Conservation (phyloP, 306 rosid genomes). For the Glycine tomentella region DNA sequence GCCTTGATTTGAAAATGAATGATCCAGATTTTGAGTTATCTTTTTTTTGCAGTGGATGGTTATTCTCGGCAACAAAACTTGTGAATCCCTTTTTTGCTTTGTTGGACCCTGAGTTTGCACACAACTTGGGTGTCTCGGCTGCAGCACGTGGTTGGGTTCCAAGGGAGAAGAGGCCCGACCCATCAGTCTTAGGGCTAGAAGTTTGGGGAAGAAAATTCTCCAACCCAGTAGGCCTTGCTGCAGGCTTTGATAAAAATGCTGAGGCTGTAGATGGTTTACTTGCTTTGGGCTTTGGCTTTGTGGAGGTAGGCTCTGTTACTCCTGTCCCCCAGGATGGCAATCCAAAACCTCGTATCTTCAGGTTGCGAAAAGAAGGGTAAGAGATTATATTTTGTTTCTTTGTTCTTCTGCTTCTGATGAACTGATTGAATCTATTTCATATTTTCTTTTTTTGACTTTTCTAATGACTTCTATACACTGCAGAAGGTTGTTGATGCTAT, state of each 20-base stretch:
- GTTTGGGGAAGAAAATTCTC: constrained; percentile 99
- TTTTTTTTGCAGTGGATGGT: constrained; percentile 88
- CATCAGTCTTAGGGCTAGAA: constrained; percentile 71
- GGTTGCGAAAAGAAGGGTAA: constrained; percentile 81
- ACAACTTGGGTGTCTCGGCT: constrained; percentile 81
- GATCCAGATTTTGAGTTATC: constrained; percentile 47
- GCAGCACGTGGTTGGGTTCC: constrained; percentile 99
- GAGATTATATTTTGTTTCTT: constrained; percentile 39
- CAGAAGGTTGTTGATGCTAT: constrained; percentile 35
- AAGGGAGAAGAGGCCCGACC: constrained; percentile 90
- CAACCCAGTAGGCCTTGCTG: constrained; percentile 96
- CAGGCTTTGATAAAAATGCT: constrained; percentile 97
- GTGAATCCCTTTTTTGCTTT: constrained; percentile 93
- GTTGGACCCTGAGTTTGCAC: constrained; percentile 92
- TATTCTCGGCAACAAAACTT: constrained; percentile 91
- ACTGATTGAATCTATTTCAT: constrained; percentile 20
- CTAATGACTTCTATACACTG: constrained; percentile 21
- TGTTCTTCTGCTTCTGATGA: constrained; percentile 38
- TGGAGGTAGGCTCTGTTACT: constrained; percentile 97
- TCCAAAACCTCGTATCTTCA: constrained; percentile 93
- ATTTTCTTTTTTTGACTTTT: constrained; percentile 21
- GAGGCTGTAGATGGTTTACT: constrained; percentile 95
- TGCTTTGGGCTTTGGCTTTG: constrained; percentile 92
- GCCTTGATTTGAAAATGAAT: constrained; percentile 33
- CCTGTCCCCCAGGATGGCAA: constrained; percentile 97